Evolutionary conservation across 2,329 filamentous ascomycete species (phyloP).

Genomic region (Xylariaceae sp.): DNA sequence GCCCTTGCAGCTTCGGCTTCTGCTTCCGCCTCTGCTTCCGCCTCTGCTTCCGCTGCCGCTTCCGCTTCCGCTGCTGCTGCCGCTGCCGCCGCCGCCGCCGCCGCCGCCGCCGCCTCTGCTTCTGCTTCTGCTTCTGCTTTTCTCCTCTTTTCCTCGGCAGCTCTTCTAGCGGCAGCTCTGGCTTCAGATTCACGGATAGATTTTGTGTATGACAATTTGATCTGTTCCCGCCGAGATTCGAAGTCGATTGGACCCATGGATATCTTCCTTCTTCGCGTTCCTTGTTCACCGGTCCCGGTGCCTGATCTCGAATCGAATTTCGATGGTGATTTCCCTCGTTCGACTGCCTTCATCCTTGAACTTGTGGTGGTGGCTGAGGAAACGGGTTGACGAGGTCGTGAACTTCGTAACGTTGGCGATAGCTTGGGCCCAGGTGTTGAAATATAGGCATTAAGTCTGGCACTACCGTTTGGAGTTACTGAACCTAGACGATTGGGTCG

Average conservation of each 20-base stretch:
- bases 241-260: constrained; percentile 80
- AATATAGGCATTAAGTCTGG: constrained; percentile 73
- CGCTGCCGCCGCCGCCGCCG: constrained; percentile 24
- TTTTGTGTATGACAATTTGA: constrained; percentile 82
- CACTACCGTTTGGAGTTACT: constrained; percentile 54
- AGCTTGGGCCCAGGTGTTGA: constrained; percentile 69
- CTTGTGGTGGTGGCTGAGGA: constrained; percentile 73
- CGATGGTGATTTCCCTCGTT: constrained; percentile 54
- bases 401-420: constrained; percentile 80
- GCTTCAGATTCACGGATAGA: constrained; percentile 76
- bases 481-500: constrained; percentile 44
- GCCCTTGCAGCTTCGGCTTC: constrained; percentile 10
- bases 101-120: constrained; percentile 45
- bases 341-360: constrained; percentile 66
- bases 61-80: constrained; percentile 41
- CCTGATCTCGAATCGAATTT: constrained; percentile 37
- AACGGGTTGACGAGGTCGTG: constrained; percentile 77
- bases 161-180: constrained; percentile 51
- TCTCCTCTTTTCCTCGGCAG: constrained; percentile 56
- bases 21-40: constrained; percentile 32
- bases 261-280: constrained; percentile 53
- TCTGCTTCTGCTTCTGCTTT: constrained; percentile 52
- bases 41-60: constrained; percentile 50
- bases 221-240: constrained; percentile 77
- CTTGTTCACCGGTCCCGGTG: constrained; percentile 43